These are phyloP conservation scores for Lonicera japonica DNA, from an alignment of 129 eudicot species.

Conservation along the genomic window DNA sequence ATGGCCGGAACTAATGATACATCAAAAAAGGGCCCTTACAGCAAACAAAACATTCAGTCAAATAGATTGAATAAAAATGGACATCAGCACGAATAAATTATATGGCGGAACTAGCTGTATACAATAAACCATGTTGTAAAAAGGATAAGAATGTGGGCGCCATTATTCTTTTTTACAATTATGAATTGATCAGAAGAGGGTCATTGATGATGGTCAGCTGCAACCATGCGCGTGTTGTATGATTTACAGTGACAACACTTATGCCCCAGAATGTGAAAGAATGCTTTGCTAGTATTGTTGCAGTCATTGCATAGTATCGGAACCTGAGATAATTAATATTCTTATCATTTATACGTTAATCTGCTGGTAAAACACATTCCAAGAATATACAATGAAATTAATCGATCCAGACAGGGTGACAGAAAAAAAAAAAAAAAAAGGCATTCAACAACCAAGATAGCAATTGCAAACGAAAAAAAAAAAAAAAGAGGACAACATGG, in stretches of 20 bases:
- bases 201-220: constrained; percentile 13
- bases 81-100: neutral
- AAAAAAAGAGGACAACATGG: neutral
- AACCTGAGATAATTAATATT: constrained; percentile 33
- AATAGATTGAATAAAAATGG: neutral
- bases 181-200: neutral
- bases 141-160: neutral
- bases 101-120: neutral
- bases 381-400: neutral
- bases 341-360: neutral
- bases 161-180: neutral
- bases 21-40: neutral
- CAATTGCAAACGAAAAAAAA: no score
- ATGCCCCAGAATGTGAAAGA: constrained; percentile 75
- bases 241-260: constrained; percentile 78
- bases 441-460: no score
- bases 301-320: constrained; percentile 86
- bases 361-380: neutral
- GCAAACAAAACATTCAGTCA: neutral
- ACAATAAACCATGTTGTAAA: no score
- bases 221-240: constrained; percentile 74
- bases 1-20: no score
- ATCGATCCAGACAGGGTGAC: no score
- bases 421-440: no score
- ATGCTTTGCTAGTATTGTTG: constrained; percentile 55